Evolutionary conservation across 2,329 filamentous ascomycete species (phyloP).

Genomic region (Penicillium sp.): DNA sequence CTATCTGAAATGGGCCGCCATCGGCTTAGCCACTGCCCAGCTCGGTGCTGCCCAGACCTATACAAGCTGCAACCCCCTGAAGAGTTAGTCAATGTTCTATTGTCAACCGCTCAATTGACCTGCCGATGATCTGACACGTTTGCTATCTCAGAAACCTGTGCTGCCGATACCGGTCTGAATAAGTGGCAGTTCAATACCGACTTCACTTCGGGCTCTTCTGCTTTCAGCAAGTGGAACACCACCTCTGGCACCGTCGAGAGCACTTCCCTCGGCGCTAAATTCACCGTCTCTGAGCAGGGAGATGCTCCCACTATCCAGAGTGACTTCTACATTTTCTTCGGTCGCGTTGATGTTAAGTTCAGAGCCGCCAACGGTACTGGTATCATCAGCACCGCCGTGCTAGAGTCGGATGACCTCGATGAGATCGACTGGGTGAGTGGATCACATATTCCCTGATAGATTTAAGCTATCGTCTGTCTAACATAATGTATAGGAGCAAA

Average conservation of each 20-base stretch:
- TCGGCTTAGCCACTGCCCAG: conserved; percentile 33
- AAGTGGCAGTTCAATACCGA: conserved; percentile 34
- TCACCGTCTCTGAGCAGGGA: conserved; percentile 76
- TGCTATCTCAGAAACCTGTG: conserved; percentile 56
- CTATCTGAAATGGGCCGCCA: conserved; percentile 28
- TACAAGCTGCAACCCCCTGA: conserved; percentile 73
- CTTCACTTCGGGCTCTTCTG: conserved; percentile 55
- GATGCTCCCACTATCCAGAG: conserved; percentile 86
- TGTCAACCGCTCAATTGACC: too few species aligned
- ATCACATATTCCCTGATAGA: neutral
- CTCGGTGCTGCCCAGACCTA: conserved; percentile 68
- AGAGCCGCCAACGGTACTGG: conserved; percentile 85
- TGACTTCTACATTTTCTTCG: conserved; percentile 98
- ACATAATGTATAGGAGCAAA: conserved; percentile 31
- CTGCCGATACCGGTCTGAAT: conserved; percentile 71
- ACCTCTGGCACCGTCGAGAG: conserved; percentile 69
- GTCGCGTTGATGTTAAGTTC: conserved; percentile 81
- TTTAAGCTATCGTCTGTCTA: neutral
- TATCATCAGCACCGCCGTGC: conserved; percentile 87
- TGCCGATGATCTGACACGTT: neutral
- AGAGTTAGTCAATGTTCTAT: conserved; percentile 20
- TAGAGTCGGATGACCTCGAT: conserved; percentile 89
- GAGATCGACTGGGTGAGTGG: conserved; percentile 97
- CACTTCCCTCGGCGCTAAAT: conserved; percentile 73
- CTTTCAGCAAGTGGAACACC: conserved; percentile 66